A percentile compares a stretch with the other conserved stretches of the same genome.
phyloP scores from a whole-genome alignment of 2,329 filamentous ascomycete genomes.

The Fusarium drepaniforme region DNA sequence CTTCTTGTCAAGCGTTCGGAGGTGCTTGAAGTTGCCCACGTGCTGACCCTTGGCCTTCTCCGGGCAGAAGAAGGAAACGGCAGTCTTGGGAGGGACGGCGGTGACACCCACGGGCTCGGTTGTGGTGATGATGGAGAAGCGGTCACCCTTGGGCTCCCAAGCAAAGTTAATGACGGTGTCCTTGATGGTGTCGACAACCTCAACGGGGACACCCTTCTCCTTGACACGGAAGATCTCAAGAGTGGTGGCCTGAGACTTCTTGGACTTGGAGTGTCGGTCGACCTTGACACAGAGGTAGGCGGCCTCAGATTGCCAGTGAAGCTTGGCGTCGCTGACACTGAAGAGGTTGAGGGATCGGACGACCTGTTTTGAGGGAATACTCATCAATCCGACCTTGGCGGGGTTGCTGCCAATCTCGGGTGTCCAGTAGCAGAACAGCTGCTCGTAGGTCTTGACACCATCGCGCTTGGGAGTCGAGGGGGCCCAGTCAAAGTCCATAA shows the following conservation, averaged over 20 bases:
- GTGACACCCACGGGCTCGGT: slow-evolving; percentile 83
- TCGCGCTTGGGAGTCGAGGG: slow-evolving; percentile 86
- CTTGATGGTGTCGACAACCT: slow-evolving; percentile 97
- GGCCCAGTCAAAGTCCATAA: slow-evolving; percentile 98
- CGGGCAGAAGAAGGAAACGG: slow-evolving; percentile 95
- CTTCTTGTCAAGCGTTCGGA: slow-evolving; percentile 97
- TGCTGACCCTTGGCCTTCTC: slow-evolving; percentile 89
- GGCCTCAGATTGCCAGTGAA: slow-evolving; percentile 98
- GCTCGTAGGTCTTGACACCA: slow-evolving; percentile 91
- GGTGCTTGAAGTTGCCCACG: slow-evolving; percentile 95
- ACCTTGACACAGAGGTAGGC: slow-evolving; percentile 98
- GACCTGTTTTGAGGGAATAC: slow-evolving; percentile 92
- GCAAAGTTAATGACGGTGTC: slow-evolving; percentile 99
- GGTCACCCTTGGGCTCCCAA: slow-evolving; percentile 98
- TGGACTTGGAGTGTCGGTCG: slow-evolving; percentile 97
- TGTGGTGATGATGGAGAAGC: slow-evolving; percentile 96
- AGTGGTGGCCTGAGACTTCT: slow-evolving; percentile 97
- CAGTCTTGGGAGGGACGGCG: slow-evolving; percentile 91
- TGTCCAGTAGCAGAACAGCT: slow-evolving; percentile 98
- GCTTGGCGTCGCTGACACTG: slow-evolving; percentile 96
- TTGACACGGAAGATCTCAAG: slow-evolving; percentile 97
- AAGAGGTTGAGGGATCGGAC: slow-evolving; percentile 96
- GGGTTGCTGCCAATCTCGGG: slow-evolving; percentile 98
- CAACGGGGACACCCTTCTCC: slow-evolving; percentile 98
- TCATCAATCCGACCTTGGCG: slow-evolving; percentile 97